Base-by-base conservation (phyloP, 1,284 basidiomycete genomes). In the Volvariella volvacea region DNA sequence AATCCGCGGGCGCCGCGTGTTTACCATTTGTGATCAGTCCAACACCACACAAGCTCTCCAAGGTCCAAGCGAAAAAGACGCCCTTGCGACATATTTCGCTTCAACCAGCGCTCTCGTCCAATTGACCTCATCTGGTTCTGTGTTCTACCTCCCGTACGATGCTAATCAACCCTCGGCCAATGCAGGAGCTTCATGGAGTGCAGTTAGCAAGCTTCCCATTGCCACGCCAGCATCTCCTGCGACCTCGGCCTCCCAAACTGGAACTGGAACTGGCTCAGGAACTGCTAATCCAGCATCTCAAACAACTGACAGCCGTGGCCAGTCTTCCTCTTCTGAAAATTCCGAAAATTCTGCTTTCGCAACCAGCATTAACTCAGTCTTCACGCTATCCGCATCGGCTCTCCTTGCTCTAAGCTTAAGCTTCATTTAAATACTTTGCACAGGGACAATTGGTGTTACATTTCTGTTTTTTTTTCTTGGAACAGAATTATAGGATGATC, bases 41-140 rank as follows among this genome's bases (percentile, higher is more conserved):
- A 94, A 93, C 70, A 76, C 80, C 16, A 93, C 90, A 1, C 75
- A 83, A 54, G 70, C 73, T 2, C 69, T 92, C 36, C 68, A 80
- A 12, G 84, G 80, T 20, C 89, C 90, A 0, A 58, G 74, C 0
- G 68, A 69, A 12, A 79, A 86, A 57, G 88, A 92, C 60, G 52
- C 80, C 16, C 56, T 64, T 3, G 80, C 89, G 2, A 73, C 70
- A 3, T 92, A 91, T 68, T 83, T 84, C 49, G 86, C 87, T 4
- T 80, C 83, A 15, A 74, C 75, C 39, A 70, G 65, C 28, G 71
- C 83, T 1, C 73, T 92, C 43, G 80, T 92, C n/a, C 90, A 92
- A 62, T 74, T 92, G 43, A 73, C 80, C 45, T 76, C 77, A 28
- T 66, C 71, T 15, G 88, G 88, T 37, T 65, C 73, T 3, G 70